Conservation (phyloP, 495 filamentous ascomycete genomes). For the Aspergillus cavernicola region DNA sequence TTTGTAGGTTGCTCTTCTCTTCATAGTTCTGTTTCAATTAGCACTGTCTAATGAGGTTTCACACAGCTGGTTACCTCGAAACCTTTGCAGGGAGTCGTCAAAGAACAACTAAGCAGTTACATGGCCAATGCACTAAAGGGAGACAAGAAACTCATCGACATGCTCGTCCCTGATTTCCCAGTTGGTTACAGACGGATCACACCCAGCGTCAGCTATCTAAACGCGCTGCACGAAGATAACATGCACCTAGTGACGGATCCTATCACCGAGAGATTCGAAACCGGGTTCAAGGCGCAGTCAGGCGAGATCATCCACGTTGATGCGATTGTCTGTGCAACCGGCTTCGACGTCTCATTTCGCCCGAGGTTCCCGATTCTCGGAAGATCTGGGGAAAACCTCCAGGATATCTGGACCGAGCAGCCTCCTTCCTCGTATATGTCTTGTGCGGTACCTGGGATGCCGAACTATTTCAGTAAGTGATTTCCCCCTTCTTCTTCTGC, state of each 20-base stretch:
- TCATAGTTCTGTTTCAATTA: too few species aligned
- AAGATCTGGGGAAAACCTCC: slow-evolving; percentile 20
- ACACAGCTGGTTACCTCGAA: too few species aligned
- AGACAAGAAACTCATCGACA: background rate
- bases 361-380: slow-evolving; percentile 33
- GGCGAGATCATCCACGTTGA: slow-evolving; percentile 31
- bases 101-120: too few species aligned
- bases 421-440: background rate
- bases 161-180: background rate
- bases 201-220: slow-evolving; percentile 36
- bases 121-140: slow-evolving; percentile 23
- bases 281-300: slow-evolving; percentile 35
- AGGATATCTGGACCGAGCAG: background rate
- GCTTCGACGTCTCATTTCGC: slow-evolving; percentile 40
- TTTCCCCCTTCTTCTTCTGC: background rate
- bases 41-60: too few species aligned
- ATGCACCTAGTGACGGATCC: slow-evolving; percentile 40
- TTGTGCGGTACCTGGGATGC: background rate
- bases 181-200: slow-evolving; percentile 26
- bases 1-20: too few species aligned
- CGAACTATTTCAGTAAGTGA: slow-evolving; percentile 1
- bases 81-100: too few species aligned
- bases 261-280: slow-evolving; percentile 46
- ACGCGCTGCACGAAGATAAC: slow-evolving; percentile 41
- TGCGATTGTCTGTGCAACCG: slow-evolving; percentile 46